Evolutionary conservation across 2,329 filamentous ascomycete species (phyloP), one percentile per base, ranked within the genome.

Genomic region (Pseudocercospora macadamiae): DNA sequence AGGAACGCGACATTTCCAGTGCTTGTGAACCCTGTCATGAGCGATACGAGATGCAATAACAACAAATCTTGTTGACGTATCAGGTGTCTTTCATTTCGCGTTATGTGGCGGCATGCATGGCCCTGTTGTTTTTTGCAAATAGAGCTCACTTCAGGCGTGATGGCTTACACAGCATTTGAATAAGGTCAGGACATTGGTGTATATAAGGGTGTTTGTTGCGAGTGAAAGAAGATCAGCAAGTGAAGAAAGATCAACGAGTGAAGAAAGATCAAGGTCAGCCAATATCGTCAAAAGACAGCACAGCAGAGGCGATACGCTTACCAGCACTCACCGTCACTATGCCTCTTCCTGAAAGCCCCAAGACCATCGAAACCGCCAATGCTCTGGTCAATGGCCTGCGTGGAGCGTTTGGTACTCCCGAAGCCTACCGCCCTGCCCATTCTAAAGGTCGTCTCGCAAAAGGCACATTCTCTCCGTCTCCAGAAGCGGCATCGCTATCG

Each of bases 361-460:
- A 56, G 14, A 55, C 59, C 5, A 53, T 64, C 18, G 62, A 66
- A 42, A 68, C 64, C 1, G 61, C 65, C 21, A 58, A 60, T 4
- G 55, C 52, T 21, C 57, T 70, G 1, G 66, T 70, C 25, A 63
- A 65, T 23, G 58, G 49, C 4, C 54, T 71, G 34, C 59, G 64
- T 16, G 65, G 59, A 37, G 62, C 66, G 6, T 70, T 70, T 48
- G 61, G 60, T 12, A 67, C 64, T 9, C 69, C 64, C 8, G 30
- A 63, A 36, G 63, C 60, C 23, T 64, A 64, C 52, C 59, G 67
- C 19, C 66, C 68, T 59, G 82, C 81, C 8, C 83, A 86, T 61
- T 82, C 83, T 16, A 80, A 81, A 71, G 83, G 83, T 10, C 70
- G 77, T 26, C 74, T 85, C 34, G 69, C 83, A 9, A 79, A 71